These are phyloP conservation scores for Mortierella sp. DNA, from an alignment of 371 early-diverging fungal species.

Conservation along the genomic window DNA sequence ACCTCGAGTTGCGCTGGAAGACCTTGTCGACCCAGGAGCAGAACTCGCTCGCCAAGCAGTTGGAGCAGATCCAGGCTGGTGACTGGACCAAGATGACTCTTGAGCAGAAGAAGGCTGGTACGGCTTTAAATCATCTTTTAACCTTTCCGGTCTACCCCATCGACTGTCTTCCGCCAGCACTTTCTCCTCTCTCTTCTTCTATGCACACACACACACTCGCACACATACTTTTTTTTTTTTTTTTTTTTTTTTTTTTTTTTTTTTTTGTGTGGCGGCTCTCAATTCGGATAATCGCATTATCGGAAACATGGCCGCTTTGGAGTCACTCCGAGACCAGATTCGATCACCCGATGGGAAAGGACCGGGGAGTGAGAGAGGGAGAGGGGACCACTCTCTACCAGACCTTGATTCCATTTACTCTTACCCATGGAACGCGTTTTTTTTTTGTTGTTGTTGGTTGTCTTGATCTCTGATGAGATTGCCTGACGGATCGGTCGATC, in stretches of 20 bases:
- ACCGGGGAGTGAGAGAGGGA: too few relatives aligned
- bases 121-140: too few relatives aligned
- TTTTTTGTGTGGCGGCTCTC: background rate
- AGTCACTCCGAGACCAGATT: too few relatives aligned
- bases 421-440: background rate
- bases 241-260: background rate
- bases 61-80: constrained; percentile 88
- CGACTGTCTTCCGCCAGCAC: background rate
- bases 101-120: constrained; percentile 97
- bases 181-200: background rate
- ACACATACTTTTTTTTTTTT: background rate
- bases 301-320: too few relatives aligned
- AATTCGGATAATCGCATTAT: background rate
- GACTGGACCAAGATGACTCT: constrained; percentile 93
- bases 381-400: too few relatives aligned
- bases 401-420: constrained; percentile 1
- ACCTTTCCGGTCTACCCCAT: background rate
- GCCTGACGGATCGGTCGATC: too few relatives aligned
- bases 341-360: too few relatives aligned
- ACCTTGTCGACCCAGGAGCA: constrained; percentile 88
- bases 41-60: constrained; percentile 81
- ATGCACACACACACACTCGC: background rate
- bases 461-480: background rate
- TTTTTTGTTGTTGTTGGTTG: constrained; percentile 16
- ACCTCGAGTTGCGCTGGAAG: constrained; percentile 86